Evolutionary conservation across 2,329 filamentous ascomycete species (phyloP).

Genomic region (Fusarium brachygibbosum): DNA sequence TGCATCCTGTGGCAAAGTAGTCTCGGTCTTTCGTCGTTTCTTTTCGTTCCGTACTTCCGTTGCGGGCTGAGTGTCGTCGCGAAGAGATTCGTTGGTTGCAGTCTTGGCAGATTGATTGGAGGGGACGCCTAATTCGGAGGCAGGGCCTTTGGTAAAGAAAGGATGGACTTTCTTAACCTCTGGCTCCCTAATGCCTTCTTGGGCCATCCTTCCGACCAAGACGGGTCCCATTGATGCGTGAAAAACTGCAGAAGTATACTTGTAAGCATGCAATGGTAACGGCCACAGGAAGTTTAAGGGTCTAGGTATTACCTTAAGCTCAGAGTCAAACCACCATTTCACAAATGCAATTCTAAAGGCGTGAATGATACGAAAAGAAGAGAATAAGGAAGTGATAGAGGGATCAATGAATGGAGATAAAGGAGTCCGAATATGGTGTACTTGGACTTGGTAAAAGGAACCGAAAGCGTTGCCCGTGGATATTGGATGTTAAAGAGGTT

Average conservation of each 20-base stretch:
- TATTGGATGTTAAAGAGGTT: slow-evolving; percentile 24
- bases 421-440: slow-evolving; percentile 5
- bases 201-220: slow-evolving; percentile 61
- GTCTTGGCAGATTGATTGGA: slow-evolving; percentile 3
- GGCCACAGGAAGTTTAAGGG: slow-evolving; percentile 4
- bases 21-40: slow-evolving; percentile 61
- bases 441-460: slow-evolving; percentile 24
- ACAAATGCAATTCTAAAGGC: not conserved
- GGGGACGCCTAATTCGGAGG: slow-evolving; percentile 16
- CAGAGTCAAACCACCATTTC: slow-evolving; percentile 41
- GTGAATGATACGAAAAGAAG: not conserved
- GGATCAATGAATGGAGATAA: not conserved
- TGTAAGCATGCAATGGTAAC: slow-evolving; percentile 10
- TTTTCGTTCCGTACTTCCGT: slow-evolving; percentile 51
- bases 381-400: not conserved
- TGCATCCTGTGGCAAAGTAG: slow-evolving; percentile 40
- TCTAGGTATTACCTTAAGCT: slow-evolving; percentile 23
- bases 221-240: slow-evolving; percentile 59
- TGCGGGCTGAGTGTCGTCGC: slow-evolving; percentile 6
- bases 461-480: slow-evolving; percentile 32
- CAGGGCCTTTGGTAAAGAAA: slow-evolving; percentile 61
- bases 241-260: slow-evolving; percentile 16
- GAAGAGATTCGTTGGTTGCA: slow-evolving; percentile 1
- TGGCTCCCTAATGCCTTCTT: slow-evolving; percentile 54
- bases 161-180: slow-evolving; percentile 65